Conservation (phyloP, 2,329 filamentous ascomycete species). For the Emergomyces orientalis region DNA sequence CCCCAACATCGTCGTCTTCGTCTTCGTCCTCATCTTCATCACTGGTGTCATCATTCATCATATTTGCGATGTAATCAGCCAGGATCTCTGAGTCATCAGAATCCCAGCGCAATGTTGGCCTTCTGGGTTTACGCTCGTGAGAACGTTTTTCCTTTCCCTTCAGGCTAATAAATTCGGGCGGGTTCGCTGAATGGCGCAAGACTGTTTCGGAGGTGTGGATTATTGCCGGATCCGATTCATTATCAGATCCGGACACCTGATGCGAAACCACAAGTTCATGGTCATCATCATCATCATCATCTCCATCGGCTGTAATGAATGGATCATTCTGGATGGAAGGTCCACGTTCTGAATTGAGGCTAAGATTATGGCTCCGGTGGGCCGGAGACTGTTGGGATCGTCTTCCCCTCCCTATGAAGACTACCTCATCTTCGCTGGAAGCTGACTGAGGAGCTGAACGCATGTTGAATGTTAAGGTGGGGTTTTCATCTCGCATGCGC, state of each 20-base stretch:
- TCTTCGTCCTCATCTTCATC: slow-evolving; percentile 2
- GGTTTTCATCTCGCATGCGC: neutral
- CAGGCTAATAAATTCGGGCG: neutral
- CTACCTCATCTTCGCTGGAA: slow-evolving; percentile 57
- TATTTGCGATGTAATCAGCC: slow-evolving; percentile 56
- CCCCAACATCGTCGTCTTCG: slow-evolving; percentile 32
- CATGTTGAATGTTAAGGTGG: neutral
- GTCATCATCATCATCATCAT: neutral
- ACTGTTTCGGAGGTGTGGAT: neutral
- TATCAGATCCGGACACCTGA: neutral
- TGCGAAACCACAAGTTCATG: neutral
- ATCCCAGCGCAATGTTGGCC: neutral
- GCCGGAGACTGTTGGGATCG: slow-evolving; percentile 5
- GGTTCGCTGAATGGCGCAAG: neutral
- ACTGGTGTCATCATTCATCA: slow-evolving; percentile 22
- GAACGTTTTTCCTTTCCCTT: neutral
- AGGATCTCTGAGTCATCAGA: slow-evolving; percentile 31
- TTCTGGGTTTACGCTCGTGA: neutral
- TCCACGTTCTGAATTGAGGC: neutral
- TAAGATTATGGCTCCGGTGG: neutral
- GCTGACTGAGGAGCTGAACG: slow-evolving; percentile 23
- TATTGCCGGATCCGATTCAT: slow-evolving; percentile 1
- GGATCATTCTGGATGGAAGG: neutral
- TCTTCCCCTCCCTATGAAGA: slow-evolving; percentile 30
- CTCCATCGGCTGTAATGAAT: neutral